Conservation (phyloP, 805 yeast genomes). For the Wickerhamiella lipophila region DNA sequence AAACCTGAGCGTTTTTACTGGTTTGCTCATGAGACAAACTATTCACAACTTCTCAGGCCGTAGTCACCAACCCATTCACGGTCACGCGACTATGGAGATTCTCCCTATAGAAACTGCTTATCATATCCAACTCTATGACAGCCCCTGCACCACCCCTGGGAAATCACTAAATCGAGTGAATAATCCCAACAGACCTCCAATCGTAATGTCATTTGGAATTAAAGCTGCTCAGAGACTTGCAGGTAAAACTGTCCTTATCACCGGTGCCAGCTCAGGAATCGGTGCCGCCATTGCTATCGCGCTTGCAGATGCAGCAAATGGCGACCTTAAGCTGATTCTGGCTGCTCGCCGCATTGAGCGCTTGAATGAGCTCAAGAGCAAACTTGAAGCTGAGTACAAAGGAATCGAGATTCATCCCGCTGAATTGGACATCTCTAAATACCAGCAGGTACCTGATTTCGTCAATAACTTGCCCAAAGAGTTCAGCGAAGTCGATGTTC, state of each 20-base stretch:
- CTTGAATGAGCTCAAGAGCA: constrained; percentile 37
- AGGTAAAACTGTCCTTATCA: constrained; percentile 66
- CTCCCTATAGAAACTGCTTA: no score
- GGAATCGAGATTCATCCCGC: constrained; percentile 34
- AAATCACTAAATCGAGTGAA: not conserved
- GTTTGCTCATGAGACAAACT: no score
- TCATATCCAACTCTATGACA: no score
- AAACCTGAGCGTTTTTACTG: no score
- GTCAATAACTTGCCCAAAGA: constrained; percentile 41
- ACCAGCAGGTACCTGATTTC: constrained; percentile 35
- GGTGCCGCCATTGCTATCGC: constrained; percentile 87
- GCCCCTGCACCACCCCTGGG: not conserved
- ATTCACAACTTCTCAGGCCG: no score
- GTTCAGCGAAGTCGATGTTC: constrained; percentile 45
- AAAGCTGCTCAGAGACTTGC: constrained; percentile 70
- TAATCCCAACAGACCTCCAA: not conserved
- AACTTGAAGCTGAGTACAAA: constrained; percentile 38
- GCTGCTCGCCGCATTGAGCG: constrained; percentile 68
- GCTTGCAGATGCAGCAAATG: constrained; percentile 64
- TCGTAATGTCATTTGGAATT: constrained; percentile 40
- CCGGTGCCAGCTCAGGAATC: constrained; percentile 97
- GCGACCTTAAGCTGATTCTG: constrained; percentile 55
- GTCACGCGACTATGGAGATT: no score
- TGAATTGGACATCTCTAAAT: constrained; percentile 45
- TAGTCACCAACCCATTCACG: no score